Evolutionary conservation across 345 rosid species (phyloP).

Genomic region (Raphanus raphanistrum): DNA sequence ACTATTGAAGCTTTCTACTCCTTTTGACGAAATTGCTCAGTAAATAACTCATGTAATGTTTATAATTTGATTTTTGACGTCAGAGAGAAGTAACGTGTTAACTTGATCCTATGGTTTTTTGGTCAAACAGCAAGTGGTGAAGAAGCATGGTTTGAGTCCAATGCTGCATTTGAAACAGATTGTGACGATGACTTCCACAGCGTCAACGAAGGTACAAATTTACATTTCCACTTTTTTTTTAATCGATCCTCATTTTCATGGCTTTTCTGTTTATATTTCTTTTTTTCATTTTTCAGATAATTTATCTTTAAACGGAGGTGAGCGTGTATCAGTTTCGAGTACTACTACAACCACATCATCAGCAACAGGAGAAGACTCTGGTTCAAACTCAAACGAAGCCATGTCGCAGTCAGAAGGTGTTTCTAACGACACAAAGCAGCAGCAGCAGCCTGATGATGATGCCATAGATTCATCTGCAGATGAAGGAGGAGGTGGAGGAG

Average conservation of each 20-base stretch:
- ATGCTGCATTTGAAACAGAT: constrained; percentile 69
- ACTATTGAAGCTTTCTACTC: neutral
- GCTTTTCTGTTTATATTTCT: neutral
- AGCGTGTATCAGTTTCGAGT: constrained; percentile 54
- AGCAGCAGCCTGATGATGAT: constrained; percentile 44
- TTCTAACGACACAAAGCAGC: constrained; percentile 45
- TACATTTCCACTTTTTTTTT: neutral
- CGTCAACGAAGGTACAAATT: constrained; percentile 66
- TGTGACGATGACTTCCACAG: constrained; percentile 87
- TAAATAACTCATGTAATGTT: neutral
- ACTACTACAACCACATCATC: constrained; percentile 43
- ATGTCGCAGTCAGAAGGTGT: constrained; percentile 36
- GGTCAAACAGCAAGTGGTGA: constrained; percentile 57
- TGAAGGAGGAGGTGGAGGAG: constrained; percentile 49
- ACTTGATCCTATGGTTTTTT: neutral
- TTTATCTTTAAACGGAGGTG: constrained; percentile 58
- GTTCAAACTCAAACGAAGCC: constrained; percentile 39
- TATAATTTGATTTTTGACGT: neutral
- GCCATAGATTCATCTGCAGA: constrained; percentile 55
- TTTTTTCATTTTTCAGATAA: constrained; percentile 50
- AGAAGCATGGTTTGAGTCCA: constrained; percentile 75
- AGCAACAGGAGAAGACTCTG: constrained; percentile 32
- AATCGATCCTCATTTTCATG: neutral
- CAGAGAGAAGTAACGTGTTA: constrained; percentile 4
- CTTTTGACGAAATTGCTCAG: neutral